Conservation (phyloP, 768 basidiomycete species). For the Leucosporidium creatinivorum region DNA sequence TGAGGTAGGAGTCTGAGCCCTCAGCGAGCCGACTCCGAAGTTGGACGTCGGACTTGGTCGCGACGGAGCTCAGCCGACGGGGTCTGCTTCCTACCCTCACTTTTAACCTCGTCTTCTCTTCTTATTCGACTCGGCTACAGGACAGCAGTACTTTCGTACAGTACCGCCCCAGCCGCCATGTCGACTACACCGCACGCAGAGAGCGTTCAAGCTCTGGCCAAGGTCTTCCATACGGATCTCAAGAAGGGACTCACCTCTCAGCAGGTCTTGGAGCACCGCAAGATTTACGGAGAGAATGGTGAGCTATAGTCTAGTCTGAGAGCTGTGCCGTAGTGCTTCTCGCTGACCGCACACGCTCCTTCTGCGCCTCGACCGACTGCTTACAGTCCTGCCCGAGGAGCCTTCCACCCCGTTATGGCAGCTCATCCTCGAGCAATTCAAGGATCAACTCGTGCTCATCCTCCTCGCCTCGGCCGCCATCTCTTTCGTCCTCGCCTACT, state of each 20-base stretch:
- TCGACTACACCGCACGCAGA: too few species aligned
- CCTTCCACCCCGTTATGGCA: slow-evolving; percentile 85
- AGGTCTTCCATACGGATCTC: slow-evolving; percentile 63
- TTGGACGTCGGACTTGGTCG: too few species aligned
- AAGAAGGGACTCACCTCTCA: slow-evolving; percentile 57
- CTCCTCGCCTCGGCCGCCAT: slow-evolving; percentile 86
- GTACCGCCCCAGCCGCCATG: too few species aligned
- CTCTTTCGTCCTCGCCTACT: slow-evolving; percentile 81
- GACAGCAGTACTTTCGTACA: too few species aligned
- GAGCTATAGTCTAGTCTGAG: slow-evolving; percentile 27
- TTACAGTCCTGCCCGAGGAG: slow-evolving; percentile 79
- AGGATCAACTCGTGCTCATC: slow-evolving; percentile 96
- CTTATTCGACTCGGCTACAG: too few species aligned
- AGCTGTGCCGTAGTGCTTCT: background rate
- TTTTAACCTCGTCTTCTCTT: too few species aligned
- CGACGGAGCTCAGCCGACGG: too few species aligned
- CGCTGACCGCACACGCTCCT: background rate
- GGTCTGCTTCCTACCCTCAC: background rate
- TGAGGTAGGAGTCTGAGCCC: background rate
- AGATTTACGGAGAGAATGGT: slow-evolving; percentile 83
- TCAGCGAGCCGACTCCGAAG: background rate
- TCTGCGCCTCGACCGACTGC: background rate
- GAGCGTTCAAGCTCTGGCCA: slow-evolving; percentile 52
- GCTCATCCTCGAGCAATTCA: slow-evolving; percentile 96
- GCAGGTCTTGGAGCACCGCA: slow-evolving; percentile 64